Conservation (phyloP, 352 stramenopile genomes). For the Phytophthora citricola region DNA sequence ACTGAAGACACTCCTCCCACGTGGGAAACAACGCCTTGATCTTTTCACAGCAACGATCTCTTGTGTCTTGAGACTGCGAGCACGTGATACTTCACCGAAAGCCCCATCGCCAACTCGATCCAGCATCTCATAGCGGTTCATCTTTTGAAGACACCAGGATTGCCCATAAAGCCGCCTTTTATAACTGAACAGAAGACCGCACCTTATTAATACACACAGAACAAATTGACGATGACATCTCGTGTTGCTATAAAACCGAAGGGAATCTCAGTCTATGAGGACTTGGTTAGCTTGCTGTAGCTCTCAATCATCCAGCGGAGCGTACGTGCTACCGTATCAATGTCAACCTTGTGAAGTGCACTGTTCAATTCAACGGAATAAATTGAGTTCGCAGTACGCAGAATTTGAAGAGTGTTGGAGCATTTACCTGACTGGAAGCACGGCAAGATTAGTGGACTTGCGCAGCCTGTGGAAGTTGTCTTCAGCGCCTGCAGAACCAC, state of each 20-base stretch:
- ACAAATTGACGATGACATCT: neutral
- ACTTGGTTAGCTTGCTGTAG: conserved; percentile 64
- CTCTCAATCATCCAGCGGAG: conserved; percentile 78
- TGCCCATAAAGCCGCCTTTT: too few relatives aligned
- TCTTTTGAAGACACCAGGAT: conserved; percentile 24
- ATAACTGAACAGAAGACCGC: neutral
- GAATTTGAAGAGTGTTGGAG: neutral
- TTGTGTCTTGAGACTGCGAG: conserved; percentile 90
- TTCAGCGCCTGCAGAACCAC: conserved; percentile 55
- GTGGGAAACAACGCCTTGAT: conserved; percentile 82
- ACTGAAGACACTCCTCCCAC: conserved; percentile 85
- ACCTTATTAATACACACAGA: conserved; percentile 27
- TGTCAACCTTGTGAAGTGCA: conserved; percentile 88
- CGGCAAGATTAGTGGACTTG: conserved; percentile 71
- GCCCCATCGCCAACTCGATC: conserved; percentile 93
- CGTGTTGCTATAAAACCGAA: too few relatives aligned
- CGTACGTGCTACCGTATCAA: conserved; percentile 78
- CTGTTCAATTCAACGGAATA: conserved; percentile 28
- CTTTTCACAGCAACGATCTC: conserved; percentile 92
- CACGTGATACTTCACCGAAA: conserved; percentile 93
- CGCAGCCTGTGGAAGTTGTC: conserved; percentile 79
- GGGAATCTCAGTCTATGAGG: conserved; percentile 38
- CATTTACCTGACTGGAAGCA: conserved; percentile 79
- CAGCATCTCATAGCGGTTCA: conserved; percentile 94
- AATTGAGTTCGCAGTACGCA: neutral